A percentile compares a stretch with the other conserved stretches of the same genome.
Evolutionary conservation across 1,284 basidiomycete species (phyloP).

Genomic region (Puccinia triticina): DNA sequence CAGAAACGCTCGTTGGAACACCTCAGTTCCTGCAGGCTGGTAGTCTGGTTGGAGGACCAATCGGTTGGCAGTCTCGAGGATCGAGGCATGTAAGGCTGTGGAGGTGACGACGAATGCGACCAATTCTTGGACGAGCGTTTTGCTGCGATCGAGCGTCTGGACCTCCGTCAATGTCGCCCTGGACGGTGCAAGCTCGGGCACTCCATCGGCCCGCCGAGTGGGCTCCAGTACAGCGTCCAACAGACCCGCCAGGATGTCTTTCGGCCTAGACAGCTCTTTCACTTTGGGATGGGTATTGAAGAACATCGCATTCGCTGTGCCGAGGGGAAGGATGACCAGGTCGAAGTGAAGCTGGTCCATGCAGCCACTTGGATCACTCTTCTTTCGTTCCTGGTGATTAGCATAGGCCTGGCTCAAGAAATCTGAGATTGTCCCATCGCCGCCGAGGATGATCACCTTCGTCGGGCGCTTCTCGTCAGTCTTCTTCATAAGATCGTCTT

Average conservation of each 20-base stretch:
- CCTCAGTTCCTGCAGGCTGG: conserved; percentile 68
- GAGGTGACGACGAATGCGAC: conserved; percentile 63
- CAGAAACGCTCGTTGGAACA: conserved; percentile 81
- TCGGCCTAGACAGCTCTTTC: conserved; percentile 56
- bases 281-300: conserved; percentile 66
- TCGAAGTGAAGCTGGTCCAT: conserved; percentile 25
- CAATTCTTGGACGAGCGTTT: not conserved
- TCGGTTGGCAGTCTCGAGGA: conserved; percentile 77
- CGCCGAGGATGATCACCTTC: conserved; percentile 63
- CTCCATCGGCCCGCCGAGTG: conserved; percentile 12
- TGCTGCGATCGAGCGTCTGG: not conserved
- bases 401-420: conserved; percentile 67
- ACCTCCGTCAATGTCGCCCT: conserved; percentile 71
- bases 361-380: not conserved
- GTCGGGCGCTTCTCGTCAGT: not conserved
- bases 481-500: not conserved
- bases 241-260: conserved; percentile 62
- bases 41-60: conserved; percentile 65
- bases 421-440: conserved; percentile 88
- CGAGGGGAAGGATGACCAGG: conserved; percentile 68
- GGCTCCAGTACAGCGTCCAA: conserved; percentile 60
- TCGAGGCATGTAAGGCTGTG: conserved; percentile 78
- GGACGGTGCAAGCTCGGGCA: conserved; percentile 61
- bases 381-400: conserved; percentile 31
- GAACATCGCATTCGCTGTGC: conserved; percentile 94